Percentiles rank a stretch among this genome's conserved stretches.
These are phyloP conservation scores for Ilyonectria mors-panacis DNA, from an alignment of 2,329 filamentous ascomycete species.

Conservation along the genomic window DNA sequence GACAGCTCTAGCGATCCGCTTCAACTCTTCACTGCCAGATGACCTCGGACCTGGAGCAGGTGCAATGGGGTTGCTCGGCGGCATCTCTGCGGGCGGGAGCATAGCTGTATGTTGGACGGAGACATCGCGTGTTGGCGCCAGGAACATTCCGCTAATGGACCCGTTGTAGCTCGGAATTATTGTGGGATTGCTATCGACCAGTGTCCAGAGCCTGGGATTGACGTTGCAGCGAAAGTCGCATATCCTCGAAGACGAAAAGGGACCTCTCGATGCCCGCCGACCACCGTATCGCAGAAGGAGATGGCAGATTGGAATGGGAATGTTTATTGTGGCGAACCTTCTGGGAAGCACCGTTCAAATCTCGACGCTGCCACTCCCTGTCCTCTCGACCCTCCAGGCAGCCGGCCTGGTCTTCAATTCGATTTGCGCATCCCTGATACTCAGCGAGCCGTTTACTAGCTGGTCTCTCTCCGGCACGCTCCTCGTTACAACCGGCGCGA, in stretches of 20 bases:
- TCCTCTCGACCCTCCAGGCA: conserved; percentile 94
- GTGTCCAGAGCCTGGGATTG: conserved; percentile 93
- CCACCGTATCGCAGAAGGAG: conserved; percentile 90
- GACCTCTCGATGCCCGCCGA: conserved; percentile 80
- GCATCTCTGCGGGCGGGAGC: conserved; percentile 83
- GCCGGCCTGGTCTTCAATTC: conserved; percentile 99
- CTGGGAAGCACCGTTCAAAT: conserved; percentile 98
- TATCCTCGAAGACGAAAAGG: conserved; percentile 96
- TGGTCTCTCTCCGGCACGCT: conserved; percentile 94
- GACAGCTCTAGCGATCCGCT: conserved; percentile 28
- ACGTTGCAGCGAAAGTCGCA: conserved; percentile 98
- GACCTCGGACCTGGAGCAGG: conserved; percentile 58
- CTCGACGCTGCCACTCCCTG: conserved; percentile 92
- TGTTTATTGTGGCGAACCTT: conserved; percentile 96
- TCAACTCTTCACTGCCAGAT: conserved; percentile 59
- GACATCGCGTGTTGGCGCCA: neutral
- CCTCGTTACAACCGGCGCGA: conserved; percentile 88
- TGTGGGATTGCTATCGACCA: conserved; percentile 93
- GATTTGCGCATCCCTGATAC: conserved; percentile 92
- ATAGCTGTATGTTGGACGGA: conserved; percentile 73
- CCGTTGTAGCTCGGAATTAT: conserved; percentile 84
- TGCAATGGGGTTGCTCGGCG: conserved; percentile 80
- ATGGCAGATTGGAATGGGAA: conserved; percentile 98
- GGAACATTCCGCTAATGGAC: conserved; percentile 39
- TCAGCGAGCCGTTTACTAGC: conserved; percentile 93